These are phyloP conservation scores for Astragalus membranaceus DNA, from an alignment of 306 rosid genomes.

Conservation along the genomic window DNA sequence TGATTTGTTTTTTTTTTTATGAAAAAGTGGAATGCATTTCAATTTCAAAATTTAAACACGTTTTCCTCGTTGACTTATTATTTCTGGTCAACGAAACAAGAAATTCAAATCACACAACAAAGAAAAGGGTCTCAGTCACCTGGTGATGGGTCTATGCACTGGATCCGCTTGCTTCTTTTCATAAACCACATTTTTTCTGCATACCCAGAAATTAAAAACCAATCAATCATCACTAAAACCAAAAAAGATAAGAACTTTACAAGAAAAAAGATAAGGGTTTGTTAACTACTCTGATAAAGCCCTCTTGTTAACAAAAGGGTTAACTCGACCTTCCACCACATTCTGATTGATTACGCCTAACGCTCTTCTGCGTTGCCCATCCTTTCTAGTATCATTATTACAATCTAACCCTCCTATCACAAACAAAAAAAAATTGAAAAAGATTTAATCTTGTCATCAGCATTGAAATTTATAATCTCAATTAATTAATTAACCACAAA, in stretches of 20 bases:
- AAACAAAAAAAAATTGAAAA: neutral
- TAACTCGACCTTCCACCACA: constrained; percentile 47
- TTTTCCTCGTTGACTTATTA: neutral
- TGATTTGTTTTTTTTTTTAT: too few species aligned
- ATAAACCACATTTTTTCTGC: constrained; percentile 50
- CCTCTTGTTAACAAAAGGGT: constrained; percentile 86
- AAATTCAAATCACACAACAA: neutral
- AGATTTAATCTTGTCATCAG: neutral
- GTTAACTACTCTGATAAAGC: constrained; percentile 50
- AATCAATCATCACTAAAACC: constrained; percentile 7
- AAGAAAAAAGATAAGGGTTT: neutral
- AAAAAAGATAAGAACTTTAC: neutral
- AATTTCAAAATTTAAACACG: constrained; percentile 17
- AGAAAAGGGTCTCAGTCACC: constrained; percentile 36
- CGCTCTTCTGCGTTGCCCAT: constrained; percentile 68
- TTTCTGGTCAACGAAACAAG: neutral
- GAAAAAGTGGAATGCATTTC: neutral
- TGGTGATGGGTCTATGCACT: constrained; percentile 80
- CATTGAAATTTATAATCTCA: neutral
- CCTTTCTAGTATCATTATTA: constrained; percentile 33
- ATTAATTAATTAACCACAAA: too few species aligned
- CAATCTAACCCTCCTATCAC: constrained; percentile 28
- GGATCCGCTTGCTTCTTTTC: constrained; percentile 92
- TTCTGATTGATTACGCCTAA: constrained; percentile 57
- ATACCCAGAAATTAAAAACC: neutral